A percentile compares a stretch with the other conserved stretches of the same genome.
Evolutionary conservation across 306 rosid genomes (phyloP).

Genomic region (Medicago ruthenica): DNA sequence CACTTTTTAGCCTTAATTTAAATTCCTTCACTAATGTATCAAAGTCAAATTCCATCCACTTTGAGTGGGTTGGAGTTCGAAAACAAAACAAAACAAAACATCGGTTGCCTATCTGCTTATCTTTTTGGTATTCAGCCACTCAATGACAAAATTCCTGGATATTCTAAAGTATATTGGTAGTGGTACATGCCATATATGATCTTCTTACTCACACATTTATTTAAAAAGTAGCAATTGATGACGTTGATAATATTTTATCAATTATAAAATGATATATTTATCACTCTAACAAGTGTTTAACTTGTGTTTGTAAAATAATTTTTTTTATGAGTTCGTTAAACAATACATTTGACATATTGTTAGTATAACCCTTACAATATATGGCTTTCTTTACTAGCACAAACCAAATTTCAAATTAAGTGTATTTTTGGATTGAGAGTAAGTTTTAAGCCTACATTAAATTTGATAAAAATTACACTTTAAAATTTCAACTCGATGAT

Average conservation of each 20-base stretch:
- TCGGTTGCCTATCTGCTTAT: conserved; percentile 30
- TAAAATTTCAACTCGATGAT: no score
- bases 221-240: conserved; percentile 20
- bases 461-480: no score
- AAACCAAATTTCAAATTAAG: no score
- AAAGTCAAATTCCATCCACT: conserved; percentile 58
- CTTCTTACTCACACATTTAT: conserved; percentile 30
- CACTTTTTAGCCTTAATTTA: neutral
- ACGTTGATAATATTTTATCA: neutral
- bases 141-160: conserved; percentile 45
- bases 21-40: conserved; percentile 37
- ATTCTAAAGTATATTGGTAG: conserved; percentile 15
- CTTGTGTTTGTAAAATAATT: no score
- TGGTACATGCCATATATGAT: conserved; percentile 31
- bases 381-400: no score
- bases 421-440: no score
- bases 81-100: conserved; percentile 26
- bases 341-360: no score
- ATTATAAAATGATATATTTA: no score
- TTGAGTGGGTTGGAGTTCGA: conserved; percentile 31
- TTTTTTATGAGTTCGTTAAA: no score
- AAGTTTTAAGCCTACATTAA: no score
- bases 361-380: no score
- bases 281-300: no score
- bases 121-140: conserved; percentile 49